A percentile compares a stretch with the other conserved stretches of the same genome.
Evolutionary conservation across 2,329 filamentous ascomycete genomes (phyloP).

Genomic region (Penicillium capsulatum): DNA sequence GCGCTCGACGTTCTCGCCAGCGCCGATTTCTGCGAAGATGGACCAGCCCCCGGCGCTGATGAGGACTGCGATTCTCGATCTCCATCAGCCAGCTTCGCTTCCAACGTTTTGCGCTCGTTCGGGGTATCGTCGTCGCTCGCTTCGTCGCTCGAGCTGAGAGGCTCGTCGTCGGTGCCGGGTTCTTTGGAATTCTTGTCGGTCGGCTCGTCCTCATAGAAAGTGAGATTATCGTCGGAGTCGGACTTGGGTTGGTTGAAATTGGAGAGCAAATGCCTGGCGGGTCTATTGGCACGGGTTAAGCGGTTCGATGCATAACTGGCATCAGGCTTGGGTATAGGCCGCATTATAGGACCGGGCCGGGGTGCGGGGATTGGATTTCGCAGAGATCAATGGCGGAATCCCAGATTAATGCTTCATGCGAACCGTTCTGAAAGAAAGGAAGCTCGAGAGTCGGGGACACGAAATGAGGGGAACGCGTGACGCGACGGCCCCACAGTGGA

Average conservation of each 20-base stretch:
- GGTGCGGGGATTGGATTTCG: background rate
- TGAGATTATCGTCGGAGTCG: background rate
- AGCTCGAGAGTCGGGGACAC: background rate
- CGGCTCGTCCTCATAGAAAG: slow-evolving; percentile 5
- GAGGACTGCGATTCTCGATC: slow-evolving; percentile 7
- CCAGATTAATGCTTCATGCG: background rate
- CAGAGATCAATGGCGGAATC: background rate
- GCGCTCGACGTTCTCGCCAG: slow-evolving; percentile 8
- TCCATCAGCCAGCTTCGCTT: slow-evolving; percentile 22
- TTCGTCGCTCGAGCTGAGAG: slow-evolving; percentile 34
- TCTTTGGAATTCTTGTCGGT: slow-evolving; percentile 4
- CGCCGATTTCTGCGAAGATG: slow-evolving; percentile 1
- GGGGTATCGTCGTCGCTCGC: slow-evolving; percentile 10
- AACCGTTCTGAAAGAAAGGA: no score
- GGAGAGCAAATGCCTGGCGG: slow-evolving; percentile 21
- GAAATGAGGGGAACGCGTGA: background rate
- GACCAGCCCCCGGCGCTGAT: slow-evolving; percentile 7
- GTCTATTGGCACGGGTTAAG: slow-evolving; percentile 20
- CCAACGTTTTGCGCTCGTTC: slow-evolving; percentile 14
- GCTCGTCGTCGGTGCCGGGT: slow-evolving; percentile 35
- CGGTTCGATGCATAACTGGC: slow-evolving; percentile 26
- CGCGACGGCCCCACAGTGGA: slow-evolving; percentile 10
- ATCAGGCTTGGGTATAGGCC: slow-evolving; percentile 19
- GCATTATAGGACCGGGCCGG: slow-evolving; percentile 16
- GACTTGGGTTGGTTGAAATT: slow-evolving; percentile 15